Evolutionary conservation across 148 eudicot species (phyloP), one percentile per base, ranked within the genome.

Genomic region (Polygonum maritimum): DNA sequence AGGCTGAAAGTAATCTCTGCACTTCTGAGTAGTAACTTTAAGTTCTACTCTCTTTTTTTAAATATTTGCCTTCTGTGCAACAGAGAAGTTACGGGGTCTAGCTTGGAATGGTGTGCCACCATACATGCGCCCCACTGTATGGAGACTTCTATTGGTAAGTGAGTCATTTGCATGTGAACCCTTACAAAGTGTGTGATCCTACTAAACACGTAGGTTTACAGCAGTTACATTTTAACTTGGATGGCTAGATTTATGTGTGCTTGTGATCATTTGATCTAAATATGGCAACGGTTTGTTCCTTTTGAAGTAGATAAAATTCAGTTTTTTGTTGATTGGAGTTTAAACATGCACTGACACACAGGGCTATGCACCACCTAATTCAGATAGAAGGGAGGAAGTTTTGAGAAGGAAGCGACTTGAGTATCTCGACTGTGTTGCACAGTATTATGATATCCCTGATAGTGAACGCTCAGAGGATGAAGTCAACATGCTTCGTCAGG

Each of bases 281-380:
- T 67, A 38, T 36, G 71, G 45, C 38, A 21, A 31, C 38, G 71
- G 63, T 57, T 5, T 57, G 63, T 21, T n/a, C 63, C 2, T 36
- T 67, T 67, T 67, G 44, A 10, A 67, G 57, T 49, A 54, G 67
- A 38, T 49, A 63, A 58, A 58, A 79, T 40, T 18, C 75, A 31
- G 15, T 70, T 51, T 78, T 78, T 73, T 47, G 77, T 76, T 74
- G 67, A 78, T 83, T 82, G 74, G 79, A 90, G 78, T 86, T 86
- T 82, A 86, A 84, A 80, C 73, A 86, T 88, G 85, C 82, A 85
- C 94, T 91, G 91, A 87, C 89, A 26, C 80, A 92, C 98, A 96
- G 98, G 98, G 98, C 87, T 91, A 96, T 92, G 99, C 99, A 88
- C 98, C 99, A 83, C 86, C 97, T 92, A 96, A 92, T 96, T 92